These are phyloP conservation scores for Echria macrotheca DNA, from an alignment of 495 filamentous ascomycete species.

Conservation along the genomic window DNA sequence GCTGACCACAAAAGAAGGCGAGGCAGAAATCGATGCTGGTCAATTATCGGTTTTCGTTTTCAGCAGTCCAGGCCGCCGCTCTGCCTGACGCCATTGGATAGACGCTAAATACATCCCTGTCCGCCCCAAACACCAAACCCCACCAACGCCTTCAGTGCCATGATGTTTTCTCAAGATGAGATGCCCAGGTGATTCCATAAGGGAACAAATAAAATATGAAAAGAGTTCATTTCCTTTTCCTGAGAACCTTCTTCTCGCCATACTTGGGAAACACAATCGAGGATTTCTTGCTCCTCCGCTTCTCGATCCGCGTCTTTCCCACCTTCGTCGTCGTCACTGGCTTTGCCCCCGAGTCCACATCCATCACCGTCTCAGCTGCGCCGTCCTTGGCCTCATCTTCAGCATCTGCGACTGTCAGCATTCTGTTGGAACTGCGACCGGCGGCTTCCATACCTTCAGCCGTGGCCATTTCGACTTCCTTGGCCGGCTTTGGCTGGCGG, in stretches of 20 bases:
- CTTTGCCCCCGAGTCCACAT: conserved; percentile 38
- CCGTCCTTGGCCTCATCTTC: conserved; percentile 17
- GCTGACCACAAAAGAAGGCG: too few relatives aligned
- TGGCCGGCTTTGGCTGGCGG: conserved; percentile 54
- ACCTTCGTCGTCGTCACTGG: conserved; percentile 24
- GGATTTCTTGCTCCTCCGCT: conserved; percentile 43
- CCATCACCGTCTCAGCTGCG: conserved; percentile 31
- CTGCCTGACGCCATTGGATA: too few relatives aligned
- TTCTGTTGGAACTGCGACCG: background rate
- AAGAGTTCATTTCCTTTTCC: conserved; percentile 38
- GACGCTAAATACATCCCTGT: too few relatives aligned
- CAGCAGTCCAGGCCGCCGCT: too few relatives aligned
- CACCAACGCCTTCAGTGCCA: too few relatives aligned
- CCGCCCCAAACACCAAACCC: too few relatives aligned
- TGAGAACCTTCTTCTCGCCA: conserved; percentile 35
- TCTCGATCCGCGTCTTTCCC: conserved; percentile 37
- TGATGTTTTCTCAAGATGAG: too few relatives aligned
- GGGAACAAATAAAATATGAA: too few relatives aligned
- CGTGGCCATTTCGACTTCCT: conserved; percentile 33
- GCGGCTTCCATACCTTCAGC: conserved; percentile 18
- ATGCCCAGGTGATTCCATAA: too few relatives aligned
- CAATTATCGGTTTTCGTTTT: too few relatives aligned
- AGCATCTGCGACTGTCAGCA: conserved; percentile 8
- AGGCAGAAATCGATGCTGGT: background rate
- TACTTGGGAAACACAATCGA: conserved; percentile 49